Percentiles rank a stretch among this genome's conserved stretches.
These are phyloP conservation scores for Paramarasmius palmivorus DNA, from an alignment of 1,284 basidiomycete genomes.

Conservation along the genomic window DNA sequence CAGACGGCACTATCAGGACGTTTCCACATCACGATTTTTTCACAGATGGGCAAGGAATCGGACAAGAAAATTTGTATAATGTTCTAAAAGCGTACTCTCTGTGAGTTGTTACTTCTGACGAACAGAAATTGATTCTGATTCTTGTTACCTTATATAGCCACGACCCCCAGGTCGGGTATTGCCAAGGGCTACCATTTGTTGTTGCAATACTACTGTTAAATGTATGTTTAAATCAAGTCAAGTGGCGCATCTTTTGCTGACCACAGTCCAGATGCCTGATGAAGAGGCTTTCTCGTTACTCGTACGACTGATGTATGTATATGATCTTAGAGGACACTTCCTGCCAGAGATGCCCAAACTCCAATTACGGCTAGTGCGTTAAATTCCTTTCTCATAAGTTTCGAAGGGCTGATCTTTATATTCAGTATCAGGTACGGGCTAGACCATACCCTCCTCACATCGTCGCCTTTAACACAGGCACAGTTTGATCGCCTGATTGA, in stretches of 20 bases:
- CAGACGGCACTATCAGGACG: conserved; percentile 52
- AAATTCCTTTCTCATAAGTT: not conserved
- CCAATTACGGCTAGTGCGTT: conserved; percentile 81
- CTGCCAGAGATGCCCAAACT: conserved; percentile 98
- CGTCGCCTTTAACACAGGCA: not conserved
- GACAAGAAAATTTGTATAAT: conserved; percentile 96
- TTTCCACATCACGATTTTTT: conserved; percentile 99
- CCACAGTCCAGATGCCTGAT: conserved; percentile 82
- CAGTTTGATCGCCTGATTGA: conserved; percentile 94
- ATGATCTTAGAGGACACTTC: conserved; percentile 95
- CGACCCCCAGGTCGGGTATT: conserved; percentile 95
- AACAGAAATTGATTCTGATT: conserved; percentile 16
- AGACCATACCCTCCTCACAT: not conserved
- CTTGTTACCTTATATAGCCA: conserved; percentile 66
- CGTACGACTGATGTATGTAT: conserved; percentile 97
- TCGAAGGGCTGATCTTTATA: conserved; percentile 9
- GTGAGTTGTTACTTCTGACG: conserved; percentile 33
- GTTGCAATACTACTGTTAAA: conserved; percentile 93
- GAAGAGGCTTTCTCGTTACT: conserved; percentile 97
- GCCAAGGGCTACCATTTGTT: conserved; percentile 94
- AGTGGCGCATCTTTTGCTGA: conserved; percentile 1
- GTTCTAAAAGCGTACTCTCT: conserved; percentile 97
- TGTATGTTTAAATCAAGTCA: conserved; percentile 46
- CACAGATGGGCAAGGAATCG: conserved; percentile 87
- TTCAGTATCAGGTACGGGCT: conserved; percentile 41